Evolutionary conservation across 345 rosid species (phyloP), one percentile per base, ranked within the genome.

Genomic region (Murraya koenigii): DNA sequence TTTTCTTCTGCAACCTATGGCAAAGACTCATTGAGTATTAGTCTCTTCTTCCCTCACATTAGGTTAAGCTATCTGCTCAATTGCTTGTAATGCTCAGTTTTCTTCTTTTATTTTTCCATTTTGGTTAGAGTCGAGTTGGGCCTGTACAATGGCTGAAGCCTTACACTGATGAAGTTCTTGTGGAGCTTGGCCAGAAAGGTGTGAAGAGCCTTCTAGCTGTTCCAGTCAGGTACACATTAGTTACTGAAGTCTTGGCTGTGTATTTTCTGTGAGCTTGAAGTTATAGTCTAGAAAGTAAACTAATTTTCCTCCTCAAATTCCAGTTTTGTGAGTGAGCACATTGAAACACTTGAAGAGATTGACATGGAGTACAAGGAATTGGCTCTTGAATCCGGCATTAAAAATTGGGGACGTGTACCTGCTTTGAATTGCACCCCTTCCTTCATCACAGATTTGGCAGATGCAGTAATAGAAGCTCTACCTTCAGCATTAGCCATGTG

Each of bases 101-200:
- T 77, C 70, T 39, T 61, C 33, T 67, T 33, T 39, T 36, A 36
- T 65, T 6, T 8, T 11, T 30, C 14, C 22, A 33, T 30, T 11
- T 52, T 78, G 52, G 47, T 68, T 86, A 96, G 99, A 94, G 97
- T 82, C 95, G 99, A 85, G 99, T 94, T 78, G 98, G 99, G 30
- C 99, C 97, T 77, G 97, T 94, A 66, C 88, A 91, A 49, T 96
- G 98, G 98, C 80, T 96, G 83, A 96, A 90, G 83, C 98, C 99
- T 22, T 96, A 96, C 86, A 94, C 98, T 0, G 97, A 94, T 82
- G 93, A 96, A 83, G 97, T 92, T 75, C 97, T 96, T 39, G 92
- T 92, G 4, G 94, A 94, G 82, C 95, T 96, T 75, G 99, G 99
- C 76, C 89, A 88, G 87, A 92, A 81, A 80, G 99, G 99, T 70